Evolutionary conservation across 2,329 filamentous ascomycete genomes (phyloP), one percentile per base, ranked within the genome.

Genomic region (Arthrobotrys pseudoclavata): DNA sequence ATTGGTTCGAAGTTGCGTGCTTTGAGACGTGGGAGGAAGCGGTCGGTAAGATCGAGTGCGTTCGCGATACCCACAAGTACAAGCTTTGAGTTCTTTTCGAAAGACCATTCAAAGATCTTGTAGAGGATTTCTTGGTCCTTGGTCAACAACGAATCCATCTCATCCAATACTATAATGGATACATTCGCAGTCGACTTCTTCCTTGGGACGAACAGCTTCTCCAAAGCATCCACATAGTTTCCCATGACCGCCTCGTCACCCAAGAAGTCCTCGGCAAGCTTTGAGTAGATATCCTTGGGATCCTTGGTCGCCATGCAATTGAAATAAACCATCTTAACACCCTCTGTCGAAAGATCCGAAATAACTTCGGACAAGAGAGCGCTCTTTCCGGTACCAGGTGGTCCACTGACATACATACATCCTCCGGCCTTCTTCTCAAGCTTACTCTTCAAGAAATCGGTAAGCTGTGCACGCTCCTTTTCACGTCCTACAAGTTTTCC

Each of bases 271-370:
- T 92, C 90, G 12, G 95, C 85, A 18, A 99, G 86, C 20, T 91
- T 94, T 79, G 88, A 87, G 84, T 96, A 97, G 22, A 99, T 87
- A 82, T 97, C 94, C 80, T 90, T 90, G 1, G 94, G 92, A 37
- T 90, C 93, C 82, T 96, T 96, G 84, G 97, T 90, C 84, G 94
- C 97, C 90, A 97, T 97, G 84, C 96, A 99, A 83, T 99, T 99
- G 86, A 99, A 88, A 82, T 94, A 95, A 66, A 96, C 86, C 3
- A 84, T 84, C 12, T 84, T 81, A 1, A 85, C 83, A 15, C 87
- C 85, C 37, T 85, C 85, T 3, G 85, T 82, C 10, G 85, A 85
- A 60, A 91, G 84, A 50, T 89, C 86, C 57, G 89, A 85, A 57
- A 91, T 91, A 62, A 97, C 89, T 82, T 96, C 91, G 79, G 90